Conservation (phyloP, 345 rosid genomes). For the Brassica nigra region DNA sequence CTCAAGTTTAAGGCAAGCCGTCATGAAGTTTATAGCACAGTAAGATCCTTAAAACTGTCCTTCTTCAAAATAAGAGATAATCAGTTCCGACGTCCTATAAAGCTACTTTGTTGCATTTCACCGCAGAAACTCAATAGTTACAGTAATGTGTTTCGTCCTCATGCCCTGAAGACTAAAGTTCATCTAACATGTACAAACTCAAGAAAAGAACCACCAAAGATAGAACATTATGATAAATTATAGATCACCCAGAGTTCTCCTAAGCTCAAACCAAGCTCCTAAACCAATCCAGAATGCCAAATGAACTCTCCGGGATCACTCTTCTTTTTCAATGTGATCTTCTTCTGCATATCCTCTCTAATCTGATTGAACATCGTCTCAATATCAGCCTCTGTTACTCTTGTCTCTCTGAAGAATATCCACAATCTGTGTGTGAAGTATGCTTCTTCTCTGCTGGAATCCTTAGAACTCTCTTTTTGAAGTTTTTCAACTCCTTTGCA, state of each 20-base stretch:
- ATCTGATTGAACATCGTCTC: neutral
- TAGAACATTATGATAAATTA: neutral
- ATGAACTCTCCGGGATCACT: neutral
- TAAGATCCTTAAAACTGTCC: neutral
- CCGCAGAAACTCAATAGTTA: slow-evolving; percentile 6
- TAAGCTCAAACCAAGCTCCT: neutral
- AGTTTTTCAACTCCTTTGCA: too few relatives aligned
- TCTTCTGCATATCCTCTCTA: too few relatives aligned
- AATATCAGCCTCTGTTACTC: too few relatives aligned
- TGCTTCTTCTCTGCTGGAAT: too few relatives aligned
- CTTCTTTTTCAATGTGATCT: too few relatives aligned
- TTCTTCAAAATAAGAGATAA: neutral
- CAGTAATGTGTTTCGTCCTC: neutral
- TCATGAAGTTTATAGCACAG: neutral
- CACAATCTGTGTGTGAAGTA: too few relatives aligned
- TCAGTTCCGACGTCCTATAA: neutral
- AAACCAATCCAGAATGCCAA: neutral
- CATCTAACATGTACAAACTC: neutral
- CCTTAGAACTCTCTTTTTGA: too few relatives aligned
- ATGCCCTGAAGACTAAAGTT: neutral
- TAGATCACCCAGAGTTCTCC: neutral
- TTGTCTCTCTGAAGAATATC: too few relatives aligned
- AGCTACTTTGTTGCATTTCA: slow-evolving; percentile 1
- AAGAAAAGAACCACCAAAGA: slow-evolving; percentile 3
- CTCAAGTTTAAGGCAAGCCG: neutral